Base-by-base conservation (phyloP, 352 stramenopile species). In the Detonula confervacea region DNA sequence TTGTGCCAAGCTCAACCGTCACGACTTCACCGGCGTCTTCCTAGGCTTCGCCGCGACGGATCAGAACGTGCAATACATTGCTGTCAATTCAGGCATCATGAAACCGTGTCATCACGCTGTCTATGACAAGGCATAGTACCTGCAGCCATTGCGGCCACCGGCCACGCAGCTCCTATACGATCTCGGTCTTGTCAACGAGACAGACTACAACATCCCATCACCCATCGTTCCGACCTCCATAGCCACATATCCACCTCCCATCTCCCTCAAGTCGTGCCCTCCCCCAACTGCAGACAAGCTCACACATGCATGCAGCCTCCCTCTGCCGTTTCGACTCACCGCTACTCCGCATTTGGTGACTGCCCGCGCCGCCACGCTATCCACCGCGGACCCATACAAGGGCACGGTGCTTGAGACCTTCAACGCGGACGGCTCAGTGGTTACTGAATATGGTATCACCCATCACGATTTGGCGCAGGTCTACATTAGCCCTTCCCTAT, bases 61-160 rank as follows among this genome's bases (percentile, higher is more conserved):
- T 22, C 33, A 73, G 9, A 73, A 73, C 11, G 56, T 73, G 1
- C 7, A 8, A 1, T 73, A 73, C 14, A 44, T 64, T 37, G 64
- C 55, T 22, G 2, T 73, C 14, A 2, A 63, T 33, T 56, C 30
- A 18, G 52, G 49, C 18, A 2, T 39, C 29, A 51, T 73, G 2
- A 73, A 73, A 16, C 11, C 2, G n/a, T 29, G 3, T 51, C 46
- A 47, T 22, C 62, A 71, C 12, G 46, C 29, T 11, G 0, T 20
- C 4, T 73, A 64, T 22, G 33, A 73, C 30, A 49, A 73, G 24
- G 64, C 64, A 3, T 73, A 51, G 49, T 73, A 64, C 14, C 51
- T 63, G 0, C 64, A 73, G 12, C 30, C 29, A 4, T 8, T 8
- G 18, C 18, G 51, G 2, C 64, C 64, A n/a, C 64, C 64, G 1